These are phyloP conservation scores for Fusarium incarnatum DNA, from an alignment of 2,329 filamentous ascomycete species.

Conservation along the genomic window DNA sequence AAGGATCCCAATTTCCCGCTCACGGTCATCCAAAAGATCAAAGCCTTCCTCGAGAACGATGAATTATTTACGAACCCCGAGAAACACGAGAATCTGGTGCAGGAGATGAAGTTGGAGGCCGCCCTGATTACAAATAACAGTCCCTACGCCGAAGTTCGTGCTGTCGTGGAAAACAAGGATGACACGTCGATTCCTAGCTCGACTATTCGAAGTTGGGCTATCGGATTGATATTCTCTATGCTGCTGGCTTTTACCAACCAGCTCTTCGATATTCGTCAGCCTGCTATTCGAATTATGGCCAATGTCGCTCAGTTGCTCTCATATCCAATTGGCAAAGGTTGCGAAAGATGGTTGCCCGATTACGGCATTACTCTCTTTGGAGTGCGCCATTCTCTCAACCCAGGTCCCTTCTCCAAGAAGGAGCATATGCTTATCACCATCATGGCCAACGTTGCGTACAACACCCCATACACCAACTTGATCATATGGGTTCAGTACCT, in stretches of 20 bases:
- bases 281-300: conserved; percentile 64
- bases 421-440: conserved; percentile 72
- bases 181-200: conserved; percentile 61
- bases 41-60: conserved; percentile 58
- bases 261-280: conserved; percentile 68
- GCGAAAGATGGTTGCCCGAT: conserved; percentile 64
- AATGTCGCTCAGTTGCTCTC: conserved; percentile 69
- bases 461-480: conserved; percentile 65
- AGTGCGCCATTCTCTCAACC: conserved; percentile 63
- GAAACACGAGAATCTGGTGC: conserved; percentile 60
- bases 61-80: conserved; percentile 59
- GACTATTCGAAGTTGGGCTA: conserved; percentile 66
- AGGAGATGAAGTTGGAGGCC: conserved; percentile 67
- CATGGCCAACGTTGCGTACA: conserved; percentile 70
- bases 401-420: conserved; percentile 68
- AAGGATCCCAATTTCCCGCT: conserved; percentile 59
- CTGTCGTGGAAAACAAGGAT: conserved; percentile 68
- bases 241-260: conserved; percentile 65
- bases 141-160: conserved; percentile 68
- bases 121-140: conserved; percentile 67
- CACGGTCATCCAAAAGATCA: conserved; percentile 55
- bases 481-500: conserved; percentile 67
- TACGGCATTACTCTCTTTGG: conserved; percentile 61
- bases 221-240: conserved; percentile 64
- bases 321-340: conserved; percentile 65